Percentiles rank a stretch among this genome's conserved stretches.
phyloP scores from a whole-genome alignment of 2,329 filamentous ascomycete genomes.

The Monosporascus sp. region DNA sequence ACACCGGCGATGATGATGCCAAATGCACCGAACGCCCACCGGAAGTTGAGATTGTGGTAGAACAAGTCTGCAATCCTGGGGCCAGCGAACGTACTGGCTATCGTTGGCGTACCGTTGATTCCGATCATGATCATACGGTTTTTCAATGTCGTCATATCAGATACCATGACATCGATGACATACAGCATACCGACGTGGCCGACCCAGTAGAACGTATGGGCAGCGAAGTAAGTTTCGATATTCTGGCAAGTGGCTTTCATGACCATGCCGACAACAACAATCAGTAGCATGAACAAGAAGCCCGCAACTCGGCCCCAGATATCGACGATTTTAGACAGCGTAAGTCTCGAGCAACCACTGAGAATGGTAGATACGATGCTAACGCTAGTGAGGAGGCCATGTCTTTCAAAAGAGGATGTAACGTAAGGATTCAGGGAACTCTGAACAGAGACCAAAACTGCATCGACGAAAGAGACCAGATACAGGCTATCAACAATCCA shows the following conservation, averaged over 20 bases:
- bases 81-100: conserved; percentile 40
- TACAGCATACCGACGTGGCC: conserved; percentile 42
- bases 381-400: conserved; percentile 60
- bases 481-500: conserved; percentile 26
- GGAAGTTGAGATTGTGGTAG: conserved; percentile 32
- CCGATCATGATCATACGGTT: conserved; percentile 39
- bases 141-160: conserved; percentile 36
- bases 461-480: conserved; percentile 32
- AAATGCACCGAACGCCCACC: conserved; percentile 55
- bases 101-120: conserved; percentile 37
- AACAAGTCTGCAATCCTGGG: conserved; percentile 35
- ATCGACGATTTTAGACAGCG: conserved; percentile 43
- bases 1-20: conserved; percentile 54
- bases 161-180: conserved; percentile 35
- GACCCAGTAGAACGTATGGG: conserved; percentile 58
- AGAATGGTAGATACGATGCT: conserved; percentile 50
- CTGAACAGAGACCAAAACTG: conserved; percentile 31
- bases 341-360: conserved; percentile 30
- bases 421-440: conserved; percentile 56
- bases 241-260: conserved; percentile 57
- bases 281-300: conserved; percentile 34
- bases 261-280: conserved; percentile 48
- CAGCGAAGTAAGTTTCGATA: conserved; percentile 53
- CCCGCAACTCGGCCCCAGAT: conserved; percentile 43
- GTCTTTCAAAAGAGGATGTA: conserved; percentile 57